Conservation (phyloP, 768 basidiomycete species). For the Termitomyces eurrhizus region DNA sequence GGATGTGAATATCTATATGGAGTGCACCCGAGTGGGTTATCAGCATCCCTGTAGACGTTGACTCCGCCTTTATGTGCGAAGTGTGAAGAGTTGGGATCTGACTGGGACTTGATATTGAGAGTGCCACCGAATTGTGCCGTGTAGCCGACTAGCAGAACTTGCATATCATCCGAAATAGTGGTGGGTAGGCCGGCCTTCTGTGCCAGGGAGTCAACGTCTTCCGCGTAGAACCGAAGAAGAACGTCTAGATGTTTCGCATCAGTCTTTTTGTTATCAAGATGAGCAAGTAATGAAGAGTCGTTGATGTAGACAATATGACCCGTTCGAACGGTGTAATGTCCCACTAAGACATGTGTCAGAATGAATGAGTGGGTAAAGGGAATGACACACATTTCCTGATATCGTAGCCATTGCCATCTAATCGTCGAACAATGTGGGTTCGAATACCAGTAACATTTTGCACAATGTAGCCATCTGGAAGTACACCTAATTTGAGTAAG, state of each 20-base stretch:
- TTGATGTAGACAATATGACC: slow-evolving; percentile 84
- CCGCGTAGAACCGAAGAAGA: slow-evolving; percentile 56
- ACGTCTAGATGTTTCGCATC: slow-evolving; percentile 37
- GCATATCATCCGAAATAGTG: slow-evolving; percentile 28
- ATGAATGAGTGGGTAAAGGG: not conserved
- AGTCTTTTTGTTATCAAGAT: slow-evolving; percentile 25
- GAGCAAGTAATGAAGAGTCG: slow-evolving; percentile 47
- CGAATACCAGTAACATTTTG: slow-evolving; percentile 78
- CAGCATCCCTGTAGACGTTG: slow-evolving; percentile 45
- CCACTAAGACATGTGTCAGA: slow-evolving; percentile 45
- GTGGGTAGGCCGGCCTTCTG: slow-evolving; percentile 33
- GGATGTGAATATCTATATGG: slow-evolving; percentile 47
- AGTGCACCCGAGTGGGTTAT: slow-evolving; percentile 57
- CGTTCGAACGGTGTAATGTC: slow-evolving; percentile 72
- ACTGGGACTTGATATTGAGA: slow-evolving; percentile 29
- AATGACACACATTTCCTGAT: slow-evolving; percentile 66
- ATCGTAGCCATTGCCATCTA: slow-evolving; percentile 86
- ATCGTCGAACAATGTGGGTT: slow-evolving; percentile 68
- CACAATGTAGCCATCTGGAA: slow-evolving; percentile 69
- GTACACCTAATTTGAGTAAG: slow-evolving; percentile 55
- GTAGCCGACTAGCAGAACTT: slow-evolving; percentile 52
- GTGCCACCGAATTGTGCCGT: slow-evolving; percentile 73
- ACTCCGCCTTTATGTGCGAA: slow-evolving; percentile 53
- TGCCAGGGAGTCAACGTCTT: slow-evolving; percentile 44
- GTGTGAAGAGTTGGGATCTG: slow-evolving; percentile 27